Percentiles rank a stretch among this genome's conserved stretches.
Evolutionary conservation across 139 green algal species (phyloP).

Genomic region (Eudorina sp.): DNA sequence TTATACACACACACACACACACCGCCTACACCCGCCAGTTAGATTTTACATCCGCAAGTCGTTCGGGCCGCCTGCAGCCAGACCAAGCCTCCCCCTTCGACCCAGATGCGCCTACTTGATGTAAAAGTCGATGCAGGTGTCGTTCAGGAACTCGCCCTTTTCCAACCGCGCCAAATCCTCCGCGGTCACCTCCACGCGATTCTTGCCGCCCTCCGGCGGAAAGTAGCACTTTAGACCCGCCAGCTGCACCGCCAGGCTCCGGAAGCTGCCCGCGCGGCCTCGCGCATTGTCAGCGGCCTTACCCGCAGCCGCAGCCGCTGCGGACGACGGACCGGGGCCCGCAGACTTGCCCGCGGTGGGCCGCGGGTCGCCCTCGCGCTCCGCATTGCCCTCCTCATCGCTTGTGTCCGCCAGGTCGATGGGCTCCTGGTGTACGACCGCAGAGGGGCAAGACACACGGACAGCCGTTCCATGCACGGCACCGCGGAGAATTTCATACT

Average conservation of each 20-base stretch:
- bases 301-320: neutral
- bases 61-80: no score
- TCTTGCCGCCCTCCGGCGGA: conserved; percentile 59
- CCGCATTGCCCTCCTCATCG: neutral
- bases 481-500: no score
- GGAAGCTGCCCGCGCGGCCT: neutral
- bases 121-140: conserved; percentile 97
- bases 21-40: no score
- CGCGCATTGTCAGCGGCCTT: no score
- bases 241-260: neutral
- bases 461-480: no score
- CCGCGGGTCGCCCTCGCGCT: neutral
- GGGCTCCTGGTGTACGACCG: conserved; percentile 6
- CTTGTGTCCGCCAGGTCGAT: conserved; percentile 33
- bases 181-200: conserved; percentile 69
- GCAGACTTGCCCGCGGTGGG: neutral
- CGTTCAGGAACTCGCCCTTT: conserved; percentile 90
- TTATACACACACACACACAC: no score
- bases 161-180: conserved; percentile 84
- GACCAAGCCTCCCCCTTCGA: no score
- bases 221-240: conserved; percentile 54
- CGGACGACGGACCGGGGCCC: neutral
- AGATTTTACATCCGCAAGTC: no score
- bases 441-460: neutral
- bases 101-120: conserved; percentile 74